phyloP scores from a whole-genome alignment of 306 rosid genomes.

The Fragaria iinumae region DNA sequence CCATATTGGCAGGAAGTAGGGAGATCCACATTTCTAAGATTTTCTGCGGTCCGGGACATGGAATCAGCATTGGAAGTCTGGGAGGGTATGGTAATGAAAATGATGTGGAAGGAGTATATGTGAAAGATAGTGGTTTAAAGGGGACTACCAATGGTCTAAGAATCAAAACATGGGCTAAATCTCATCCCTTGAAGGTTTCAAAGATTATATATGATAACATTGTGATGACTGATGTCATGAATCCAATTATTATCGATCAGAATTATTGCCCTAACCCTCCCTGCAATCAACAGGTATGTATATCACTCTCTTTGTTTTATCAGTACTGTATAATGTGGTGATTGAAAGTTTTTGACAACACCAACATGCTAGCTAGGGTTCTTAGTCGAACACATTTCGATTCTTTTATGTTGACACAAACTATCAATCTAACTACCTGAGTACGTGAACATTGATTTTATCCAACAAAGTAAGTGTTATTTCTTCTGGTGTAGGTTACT shows the following conservation, averaged over 20 bases:
- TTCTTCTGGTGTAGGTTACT: constrained; percentile 21
- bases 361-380: background rate
- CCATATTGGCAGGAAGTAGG: constrained; percentile 43
- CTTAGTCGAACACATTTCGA: background rate
- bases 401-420: background rate
- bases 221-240: constrained; percentile 35
- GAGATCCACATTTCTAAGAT: constrained; percentile 32
- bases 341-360: background rate
- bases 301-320: background rate
- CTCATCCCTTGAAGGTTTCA: constrained; percentile 25
- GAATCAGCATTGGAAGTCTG: constrained; percentile 71
- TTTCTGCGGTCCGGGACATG: constrained; percentile 66
- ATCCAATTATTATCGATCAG: constrained; percentile 61
- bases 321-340: background rate
- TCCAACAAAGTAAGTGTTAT: background rate
- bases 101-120: constrained; percentile 37
- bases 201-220: constrained; percentile 48
- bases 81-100: constrained; percentile 34
- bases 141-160: constrained; percentile 51
- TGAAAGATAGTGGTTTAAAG: constrained; percentile 42
- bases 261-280: constrained; percentile 42
- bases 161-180: constrained; percentile 61
- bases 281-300: constrained; percentile 35
- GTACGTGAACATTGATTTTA: background rate
- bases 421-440: background rate